A percentile compares a stretch with the other conserved stretches of the same genome.
Evolutionary conservation across 176 grass and related monocot species (phyloP).

Genomic region (Triticum monococcum): DNA sequence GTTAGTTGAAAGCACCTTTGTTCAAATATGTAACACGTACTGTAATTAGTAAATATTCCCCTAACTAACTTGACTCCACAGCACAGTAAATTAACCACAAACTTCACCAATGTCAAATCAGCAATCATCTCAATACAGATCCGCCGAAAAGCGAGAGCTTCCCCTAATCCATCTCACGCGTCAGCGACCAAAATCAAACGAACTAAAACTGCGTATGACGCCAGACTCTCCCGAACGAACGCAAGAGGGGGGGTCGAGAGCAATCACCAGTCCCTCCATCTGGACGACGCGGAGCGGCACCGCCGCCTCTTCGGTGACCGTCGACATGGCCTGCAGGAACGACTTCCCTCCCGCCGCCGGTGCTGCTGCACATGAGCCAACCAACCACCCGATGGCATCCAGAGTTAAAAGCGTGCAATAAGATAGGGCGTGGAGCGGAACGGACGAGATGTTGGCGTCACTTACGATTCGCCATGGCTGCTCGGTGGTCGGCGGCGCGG

Average conservation of each 20-base stretch:
- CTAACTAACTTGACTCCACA: background rate
- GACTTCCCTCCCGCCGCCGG: constrained; percentile 57
- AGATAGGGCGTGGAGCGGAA: background rate
- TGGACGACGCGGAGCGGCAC: constrained; percentile 76
- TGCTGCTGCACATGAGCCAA: constrained; percentile 25
- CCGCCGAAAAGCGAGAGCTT: background rate
- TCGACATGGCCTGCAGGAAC: constrained; percentile 85
- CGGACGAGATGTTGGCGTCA: background rate
- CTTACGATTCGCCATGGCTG: constrained; percentile 78
- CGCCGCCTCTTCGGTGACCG: constrained; percentile 57
- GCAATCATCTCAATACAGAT: constrained; percentile 22
- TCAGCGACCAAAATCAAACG: background rate
- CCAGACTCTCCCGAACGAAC: background rate
- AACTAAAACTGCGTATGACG: background rate
- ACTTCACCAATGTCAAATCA: background rate
- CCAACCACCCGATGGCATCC: background rate
- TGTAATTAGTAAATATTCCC: background rate
- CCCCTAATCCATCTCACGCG: background rate
- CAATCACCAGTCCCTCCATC: constrained; percentile 96
- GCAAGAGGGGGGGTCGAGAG: background rate
- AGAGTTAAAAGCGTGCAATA: background rate
- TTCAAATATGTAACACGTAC: background rate
- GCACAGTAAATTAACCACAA: too few relatives aligned
- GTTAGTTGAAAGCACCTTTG: background rate
- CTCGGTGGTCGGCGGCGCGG: constrained; percentile 22